Base-by-base conservation (phyloP, 2,329 filamentous ascomycete genomes). In the Trichoderma koningiopsis region DNA sequence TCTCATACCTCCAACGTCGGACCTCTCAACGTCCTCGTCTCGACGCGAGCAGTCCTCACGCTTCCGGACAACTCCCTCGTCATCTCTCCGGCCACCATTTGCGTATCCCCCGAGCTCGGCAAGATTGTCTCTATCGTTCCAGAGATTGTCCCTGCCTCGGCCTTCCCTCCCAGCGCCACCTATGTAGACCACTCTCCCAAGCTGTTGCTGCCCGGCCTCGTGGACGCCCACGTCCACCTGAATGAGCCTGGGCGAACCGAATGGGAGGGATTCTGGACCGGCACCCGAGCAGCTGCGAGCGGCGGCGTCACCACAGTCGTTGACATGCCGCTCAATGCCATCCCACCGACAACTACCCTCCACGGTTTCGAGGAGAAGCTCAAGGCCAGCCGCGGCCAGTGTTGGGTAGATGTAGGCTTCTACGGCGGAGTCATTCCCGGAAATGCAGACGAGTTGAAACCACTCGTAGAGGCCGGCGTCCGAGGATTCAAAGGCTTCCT, bases 341-440 rank as follows among this genome's bases (percentile, higher is more conserved):
- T 99, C 66, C 96, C 96, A 43, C 96, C 96, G 0, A 99, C 96
- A 0, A 98, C 95, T 11, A 98, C 95, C 0, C 86, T 98, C 3
- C 84, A 85, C 22, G 93, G 92, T 7, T 87, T 99, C 73, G 85
- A 91, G 71, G 92, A 93, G 83, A 99, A 99, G 84, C 84, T 97
- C 58, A 87, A 88, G 33, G 96, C 96, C 29, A 93, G 93, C 52
- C 81, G 87, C 71, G 93, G 92, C 40, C 91, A 98, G 81, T 97
- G 95, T 81, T 99, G 95, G 95, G 93, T 98, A 31, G 96, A 98
- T 75, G 94, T 98, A n/a, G 96, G 94, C 35, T 98, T 99, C 81
- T 98, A 98, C 78, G 96, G 96, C 31, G 96, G 96, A 37, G 89
- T 98, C 49, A 89, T 99, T 59, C 96, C 96, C 4, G 96, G 95